Evolutionary conservation across 371 early-diverging fungal species (phyloP).

Genomic region (Mucor piriformis): DNA sequence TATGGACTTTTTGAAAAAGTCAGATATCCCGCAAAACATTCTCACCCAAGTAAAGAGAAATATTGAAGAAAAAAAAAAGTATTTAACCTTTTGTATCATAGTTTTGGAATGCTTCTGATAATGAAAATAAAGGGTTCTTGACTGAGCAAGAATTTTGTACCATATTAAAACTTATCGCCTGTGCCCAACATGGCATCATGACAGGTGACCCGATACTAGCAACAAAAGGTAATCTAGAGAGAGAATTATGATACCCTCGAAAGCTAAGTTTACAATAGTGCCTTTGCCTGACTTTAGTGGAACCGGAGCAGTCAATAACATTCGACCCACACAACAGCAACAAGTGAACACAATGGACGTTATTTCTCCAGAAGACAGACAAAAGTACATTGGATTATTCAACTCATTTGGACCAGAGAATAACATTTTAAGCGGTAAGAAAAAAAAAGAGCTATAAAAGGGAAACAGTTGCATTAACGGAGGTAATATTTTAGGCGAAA

Average conservation of each 20-base stretch:
- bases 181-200: constrained; percentile 75
- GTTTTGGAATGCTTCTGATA: constrained; percentile 86
- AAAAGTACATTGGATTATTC: constrained; percentile 74
- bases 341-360: constrained; percentile 1
- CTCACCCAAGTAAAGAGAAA: constrained; percentile 68
- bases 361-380: constrained; percentile 36
- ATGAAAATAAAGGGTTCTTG: constrained; percentile 78
- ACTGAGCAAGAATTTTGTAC: constrained; percentile 74
- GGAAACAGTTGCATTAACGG: neutral
- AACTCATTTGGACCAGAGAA: constrained; percentile 66
- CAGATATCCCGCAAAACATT: constrained; percentile 65
- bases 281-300: constrained; percentile 61
- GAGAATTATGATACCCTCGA: constrained; percentile 2
- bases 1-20: constrained; percentile 79
- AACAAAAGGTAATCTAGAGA: constrained; percentile 37
- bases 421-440: constrained; percentile 63
- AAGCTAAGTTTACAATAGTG: constrained; percentile 15
- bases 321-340: constrained; percentile 5
- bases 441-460: constrained; percentile 20
- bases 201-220: constrained; percentile 41
- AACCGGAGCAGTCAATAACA: constrained; percentile 13
- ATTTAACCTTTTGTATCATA: no score
- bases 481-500: constrained; percentile 35
- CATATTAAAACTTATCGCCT: constrained; percentile 86
- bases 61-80: no score